Conservation (phyloP, 768 basidiomycete species). For the Suillus hirtellus region DNA sequence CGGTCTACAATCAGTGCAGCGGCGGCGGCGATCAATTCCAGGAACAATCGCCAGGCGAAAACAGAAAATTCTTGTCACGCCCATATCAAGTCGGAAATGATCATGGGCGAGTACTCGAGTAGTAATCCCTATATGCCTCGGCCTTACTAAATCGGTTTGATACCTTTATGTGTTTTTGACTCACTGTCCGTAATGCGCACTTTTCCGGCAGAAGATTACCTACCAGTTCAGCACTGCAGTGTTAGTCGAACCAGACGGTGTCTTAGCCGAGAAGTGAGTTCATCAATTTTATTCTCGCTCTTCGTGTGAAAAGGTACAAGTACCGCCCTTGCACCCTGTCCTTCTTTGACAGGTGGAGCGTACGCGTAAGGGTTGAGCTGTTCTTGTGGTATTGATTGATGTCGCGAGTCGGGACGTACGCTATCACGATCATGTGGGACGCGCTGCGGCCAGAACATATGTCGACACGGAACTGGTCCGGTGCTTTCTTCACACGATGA, state of each 20-base stretch:
- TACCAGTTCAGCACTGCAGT: not conserved
- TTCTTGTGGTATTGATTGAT: not conserved
- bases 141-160: not conserved
- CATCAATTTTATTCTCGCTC: not conserved
- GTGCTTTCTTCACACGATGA: conserved; percentile 1
- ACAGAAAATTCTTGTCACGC: not conserved
- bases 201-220: not conserved
- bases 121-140: not conserved
- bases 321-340: not conserved
- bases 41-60: not conserved
- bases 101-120: not conserved
- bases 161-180: not conserved
- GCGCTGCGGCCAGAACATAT: not conserved
- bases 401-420: not conserved
- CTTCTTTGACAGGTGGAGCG: not conserved
- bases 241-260: not conserved
- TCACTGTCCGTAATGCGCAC: not conserved
- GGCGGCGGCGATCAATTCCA: not conserved
- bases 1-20: not conserved
- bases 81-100: not conserved
- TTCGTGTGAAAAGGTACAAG: not conserved
- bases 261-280: not conserved
- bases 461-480: not conserved
- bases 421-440: too few species aligned
- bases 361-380: not conserved